Evolutionary conservation across 2,329 filamentous ascomycete genomes (phyloP), one percentile per base, ranked within the genome.

Genomic region (Pseudocercospora eumusae): DNA sequence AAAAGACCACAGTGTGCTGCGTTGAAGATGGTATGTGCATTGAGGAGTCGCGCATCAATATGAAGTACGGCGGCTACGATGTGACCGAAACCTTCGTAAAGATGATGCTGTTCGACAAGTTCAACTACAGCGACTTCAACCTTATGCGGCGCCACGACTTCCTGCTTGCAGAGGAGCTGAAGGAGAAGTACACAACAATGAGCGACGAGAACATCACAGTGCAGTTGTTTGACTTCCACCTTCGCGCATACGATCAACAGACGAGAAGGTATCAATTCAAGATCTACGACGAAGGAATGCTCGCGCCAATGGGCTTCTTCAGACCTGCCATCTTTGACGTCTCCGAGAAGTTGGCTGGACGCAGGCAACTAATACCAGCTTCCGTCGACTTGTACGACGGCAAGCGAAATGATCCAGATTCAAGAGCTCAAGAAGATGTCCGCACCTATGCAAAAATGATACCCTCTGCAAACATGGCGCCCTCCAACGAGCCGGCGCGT

Each of bases 81-180:
- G 90, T 98, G 40, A 98, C 95, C 0, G 92, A 96, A 70, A 90
- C 91, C 0, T 97, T 99, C 71, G 84, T 96, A 75, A 96, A 95
- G 78, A 98, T 98, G 93, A 92, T 98, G 89, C 85, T 99, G 2
- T 92, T 90, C 76, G 93, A 97, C 75, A 90, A 95, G 71, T 97
- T 99, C 70, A 93, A 96, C 4, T 99, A 99, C 75, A 85, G 89
- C 53, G 93, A 97, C 20, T 96, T 99, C 78, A 96, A 99, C 73
- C 82, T 99, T 27, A 88, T 87, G 75, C 85, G 92, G 58, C 86
- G 95, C 53, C 96, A 97, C 72, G 95, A 99, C 75, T 97, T 93
- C 69, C 78, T 98, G 40, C 83, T 99, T 23, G 93, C 93, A 1
- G 95, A 99, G 76, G 95, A 99, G 79, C 81, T 99, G 62, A 99